phyloP scores from a whole-genome alignment of 73 alveolate species.

The Tetrahymena borealis region DNA sequence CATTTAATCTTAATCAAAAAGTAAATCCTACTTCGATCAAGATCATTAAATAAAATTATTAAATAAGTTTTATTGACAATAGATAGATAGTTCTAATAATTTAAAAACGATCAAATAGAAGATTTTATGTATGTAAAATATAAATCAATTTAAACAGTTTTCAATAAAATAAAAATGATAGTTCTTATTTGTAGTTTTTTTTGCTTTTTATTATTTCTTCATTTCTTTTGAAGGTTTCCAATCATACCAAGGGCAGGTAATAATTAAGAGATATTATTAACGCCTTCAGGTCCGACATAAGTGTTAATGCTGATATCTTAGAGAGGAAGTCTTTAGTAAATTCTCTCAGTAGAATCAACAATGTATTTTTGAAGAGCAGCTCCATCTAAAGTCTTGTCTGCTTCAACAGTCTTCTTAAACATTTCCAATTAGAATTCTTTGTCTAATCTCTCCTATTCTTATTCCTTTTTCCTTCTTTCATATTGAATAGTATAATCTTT shows the following conservation, averaged over 20 bases:
- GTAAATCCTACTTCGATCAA: no score
- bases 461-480: not conserved
- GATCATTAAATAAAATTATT: no score
- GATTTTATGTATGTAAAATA: no score
- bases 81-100: no score
- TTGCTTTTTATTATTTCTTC: not conserved
- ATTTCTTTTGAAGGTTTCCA: not conserved
- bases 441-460: not conserved
- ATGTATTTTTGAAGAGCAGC: not conserved
- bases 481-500: not conserved
- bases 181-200: not conserved
- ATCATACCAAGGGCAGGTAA: not conserved
- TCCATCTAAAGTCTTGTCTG: not conserved
- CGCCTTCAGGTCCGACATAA: not conserved
- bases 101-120: no score
- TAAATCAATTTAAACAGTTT: not conserved
- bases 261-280: not conserved
- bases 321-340: not conserved
- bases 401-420: not conserved
- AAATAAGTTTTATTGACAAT: no score
- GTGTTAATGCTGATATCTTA: not conserved
- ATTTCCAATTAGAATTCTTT: not conserved
- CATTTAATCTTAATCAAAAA: no score
- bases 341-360: not conserved
- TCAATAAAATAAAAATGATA: not conserved